Base-by-base conservation (phyloP, 371 early-diverging fungal species). In the Actinomortierella ambigua region DNA sequence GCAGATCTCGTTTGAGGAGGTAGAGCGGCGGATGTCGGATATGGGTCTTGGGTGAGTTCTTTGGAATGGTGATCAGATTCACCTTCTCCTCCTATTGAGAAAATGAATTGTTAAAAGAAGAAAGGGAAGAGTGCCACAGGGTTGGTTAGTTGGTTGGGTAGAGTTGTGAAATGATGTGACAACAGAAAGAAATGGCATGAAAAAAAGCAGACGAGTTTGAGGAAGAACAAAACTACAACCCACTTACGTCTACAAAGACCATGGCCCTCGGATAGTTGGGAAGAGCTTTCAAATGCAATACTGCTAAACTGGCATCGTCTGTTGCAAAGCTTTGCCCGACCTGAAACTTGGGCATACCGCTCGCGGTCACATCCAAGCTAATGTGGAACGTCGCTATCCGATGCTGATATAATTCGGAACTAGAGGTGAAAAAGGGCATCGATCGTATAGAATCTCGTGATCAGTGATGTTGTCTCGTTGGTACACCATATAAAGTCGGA, bases 331-430 rank as follows among this genome's bases (percentile, higher is more conserved):
- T 34, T 34, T 34, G 34, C 7, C 34, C 34, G 7, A 34, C 34
- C 11, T 34, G 34, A 34, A 34, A 34, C 7, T 11, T 34, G 4
- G 34, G 34, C 4, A 11, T 34, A 11, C 34, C 7, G 11, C 34
- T 34, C 11, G 34, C 34, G 34, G n/a, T n/a, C n/a, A n/a, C n/a
- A n/a, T n/a, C n/a, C 20, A 63, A 50, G 5, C 50, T 55, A 26
- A 71, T 71, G 23, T 59, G 62, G 24, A 71, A 71, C 5, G 73
- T 71, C 4, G 66, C 62, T 4, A 71, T 55, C 22, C 66, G 63
- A 28, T 71, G 50, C 34, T 34, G 34, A 34, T 11, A 4, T 6
- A 6, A 34, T 4, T 34, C 11, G 34, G 4, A 4, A 11, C 34
- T 34, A 34, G 34, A 34, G 11, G 11, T 34, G 34, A 34, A 11